These are phyloP conservation scores for Suhomyces faveliae DNA, from an alignment of 805 yeast genomes.

Conservation along the genomic window DNA sequence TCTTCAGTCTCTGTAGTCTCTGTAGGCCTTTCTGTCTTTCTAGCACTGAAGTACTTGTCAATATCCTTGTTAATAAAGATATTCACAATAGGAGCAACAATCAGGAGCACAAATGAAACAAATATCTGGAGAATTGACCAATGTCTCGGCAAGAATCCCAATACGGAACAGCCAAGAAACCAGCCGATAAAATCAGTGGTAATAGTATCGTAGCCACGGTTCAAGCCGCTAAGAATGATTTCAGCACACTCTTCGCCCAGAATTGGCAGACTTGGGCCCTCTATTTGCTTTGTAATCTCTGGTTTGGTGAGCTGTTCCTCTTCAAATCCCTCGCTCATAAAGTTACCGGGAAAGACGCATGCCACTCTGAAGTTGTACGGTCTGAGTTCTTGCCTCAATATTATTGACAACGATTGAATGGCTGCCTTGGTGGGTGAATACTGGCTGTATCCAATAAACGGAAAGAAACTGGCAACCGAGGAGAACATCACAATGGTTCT, in stretches of 20 bases:
- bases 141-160: slow-evolving; percentile 70
- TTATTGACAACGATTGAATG: slow-evolving; percentile 67
- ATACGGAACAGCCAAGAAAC: slow-evolving; percentile 62
- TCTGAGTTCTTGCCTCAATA: slow-evolving; percentile 76
- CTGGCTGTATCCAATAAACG: slow-evolving; percentile 87
- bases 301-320: slow-evolving; percentile 87
- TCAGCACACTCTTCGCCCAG: slow-evolving; percentile 65
- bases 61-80: slow-evolving; percentile 53
- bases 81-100: slow-evolving; percentile 55
- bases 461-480: slow-evolving; percentile 77
- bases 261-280: slow-evolving; percentile 78
- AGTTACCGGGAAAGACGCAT: slow-evolving; percentile 85
- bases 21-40: slow-evolving; percentile 18
- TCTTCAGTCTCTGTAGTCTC: background rate
- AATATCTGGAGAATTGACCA: slow-evolving; percentile 49
- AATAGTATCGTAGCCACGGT: slow-evolving; percentile 66
- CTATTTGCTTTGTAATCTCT: slow-evolving; percentile 72
- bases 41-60: slow-evolving; percentile 46
- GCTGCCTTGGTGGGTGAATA: slow-evolving; percentile 92
- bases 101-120: slow-evolving; percentile 34
- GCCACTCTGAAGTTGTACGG: slow-evolving; percentile 69
- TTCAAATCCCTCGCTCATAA: slow-evolving; percentile 80
- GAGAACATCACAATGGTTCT: slow-evolving; percentile 59
- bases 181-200: slow-evolving; percentile 86
- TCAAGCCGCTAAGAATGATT: slow-evolving; percentile 53